Base-by-base conservation (phyloP, 768 basidiomycete genomes). In the Rhizopogon vinicolor region DNA sequence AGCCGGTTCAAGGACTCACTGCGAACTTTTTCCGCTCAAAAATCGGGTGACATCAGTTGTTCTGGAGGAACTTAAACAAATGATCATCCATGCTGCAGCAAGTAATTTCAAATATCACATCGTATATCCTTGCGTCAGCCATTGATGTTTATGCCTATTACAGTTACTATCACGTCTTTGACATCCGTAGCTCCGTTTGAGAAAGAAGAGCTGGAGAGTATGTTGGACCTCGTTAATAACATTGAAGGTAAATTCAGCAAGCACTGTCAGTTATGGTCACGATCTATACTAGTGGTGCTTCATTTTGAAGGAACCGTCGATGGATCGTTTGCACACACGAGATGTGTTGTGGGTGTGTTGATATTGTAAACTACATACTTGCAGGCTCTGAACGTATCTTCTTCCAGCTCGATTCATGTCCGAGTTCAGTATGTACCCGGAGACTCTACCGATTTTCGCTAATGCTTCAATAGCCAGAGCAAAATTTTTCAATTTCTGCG, bases 381-480 rank as follows among this genome's bases (percentile, higher is more conserved):
- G 5, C 18, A 5, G 18, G 7, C 9, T 35, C 19, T 35, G 18
- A n/a, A 53, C 7, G 6, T 14, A 22, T 56, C 33, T 12, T 22
- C 10, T 56, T 12, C 40, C 51, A 80, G 78, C 70, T 35, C 71
- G 75, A 18, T 58, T 78, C 9, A 77, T 82, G 79, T 65, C 63
- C 40, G 58, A 71, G 9, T 77, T 78, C 55, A 60, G 79, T 78
- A 60, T 40, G 66, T 16, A 18, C 25, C 5, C n/a, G 12, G 25
- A 5, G 29, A 18, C 29, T 37, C 13, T 25, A 46, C 13, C 40
- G 1, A n/a, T 35, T 16, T 45, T 51, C n/a, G 42, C 46, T 33
- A 12, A 18, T 58, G 49, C 10, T 33, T 14, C 33, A 22, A 4
- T 35, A 72, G 72, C 52, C 13, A 45, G 58, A 9, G 64, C 66